These are phyloP conservation scores for Solanum medicagineum DNA, from an alignment of 257 asterid genomes.

Conservation along the genomic window DNA sequence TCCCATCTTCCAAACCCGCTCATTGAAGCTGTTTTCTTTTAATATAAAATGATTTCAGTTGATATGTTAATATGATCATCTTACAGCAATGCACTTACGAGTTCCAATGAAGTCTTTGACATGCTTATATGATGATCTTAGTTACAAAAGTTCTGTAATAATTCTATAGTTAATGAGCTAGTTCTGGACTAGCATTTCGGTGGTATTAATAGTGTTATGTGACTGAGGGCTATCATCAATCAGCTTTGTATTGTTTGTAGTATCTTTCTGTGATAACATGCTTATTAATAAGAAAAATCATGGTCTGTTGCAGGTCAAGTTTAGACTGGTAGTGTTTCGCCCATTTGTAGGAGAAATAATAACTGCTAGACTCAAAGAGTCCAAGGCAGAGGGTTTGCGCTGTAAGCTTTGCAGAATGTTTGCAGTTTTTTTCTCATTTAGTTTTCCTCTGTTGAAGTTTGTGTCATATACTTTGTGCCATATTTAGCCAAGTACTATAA, in stretches of 20 bases:
- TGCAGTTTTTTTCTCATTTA: background rate
- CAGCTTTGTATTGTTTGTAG: background rate
- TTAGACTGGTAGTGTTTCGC: conserved; percentile 75
- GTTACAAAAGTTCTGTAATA: background rate
- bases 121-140: background rate
- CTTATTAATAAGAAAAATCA: background rate
- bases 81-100: background rate
- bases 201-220: background rate
- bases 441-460: background rate
- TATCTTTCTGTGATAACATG: background rate
- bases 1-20: background rate
- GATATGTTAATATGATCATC: background rate
- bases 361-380: conserved; percentile 57
- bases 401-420: conserved; percentile 25
- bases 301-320: conserved; percentile 49
- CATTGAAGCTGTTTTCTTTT: background rate
- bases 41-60: background rate
- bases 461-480: background rate
- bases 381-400: conserved; percentile 51
- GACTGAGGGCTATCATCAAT: background rate
- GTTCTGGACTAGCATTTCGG: background rate
- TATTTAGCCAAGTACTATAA: background rate
- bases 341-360: conserved; percentile 84
- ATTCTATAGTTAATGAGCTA: background rate
- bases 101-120: background rate